A percentile compares a stretch with the other conserved stretches of the same genome.
These are phyloP conservation scores for Pythium monospermum DNA, from an alignment of 352 stramenopile genomes.

Conservation along the genomic window DNA sequence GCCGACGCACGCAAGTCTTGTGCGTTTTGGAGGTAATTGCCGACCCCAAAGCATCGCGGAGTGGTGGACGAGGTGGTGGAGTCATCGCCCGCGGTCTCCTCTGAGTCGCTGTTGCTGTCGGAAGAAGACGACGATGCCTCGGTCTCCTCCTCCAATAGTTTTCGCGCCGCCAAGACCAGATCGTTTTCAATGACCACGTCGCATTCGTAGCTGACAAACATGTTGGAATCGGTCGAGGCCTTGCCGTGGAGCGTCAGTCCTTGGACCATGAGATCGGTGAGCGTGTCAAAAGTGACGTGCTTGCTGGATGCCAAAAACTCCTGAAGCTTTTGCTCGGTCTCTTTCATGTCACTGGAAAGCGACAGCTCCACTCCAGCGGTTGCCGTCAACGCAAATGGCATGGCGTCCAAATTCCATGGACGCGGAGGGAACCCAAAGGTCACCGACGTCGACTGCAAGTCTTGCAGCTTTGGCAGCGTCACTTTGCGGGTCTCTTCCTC, in stretches of 20 bases:
- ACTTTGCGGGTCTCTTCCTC: conserved; percentile 1
- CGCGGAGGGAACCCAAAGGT: conserved; percentile 32
- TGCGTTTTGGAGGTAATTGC: too few species aligned
- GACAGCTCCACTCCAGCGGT: conserved; percentile 18
- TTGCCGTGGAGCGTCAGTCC: conserved; percentile 9
- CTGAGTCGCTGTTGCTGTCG: too few species aligned
- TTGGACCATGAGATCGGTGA: conserved; percentile 5
- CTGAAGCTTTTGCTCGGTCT: too few species aligned
- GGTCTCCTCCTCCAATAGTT: too few species aligned
- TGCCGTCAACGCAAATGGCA: conserved; percentile 21
- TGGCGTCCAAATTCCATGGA: conserved; percentile 39
- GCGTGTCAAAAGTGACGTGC: too few species aligned
- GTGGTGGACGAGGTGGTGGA: too few species aligned
- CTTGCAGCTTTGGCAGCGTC: conserved; percentile 24
- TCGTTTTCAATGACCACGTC: too few species aligned
- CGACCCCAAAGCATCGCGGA: too few species aligned
- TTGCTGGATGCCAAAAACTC: conserved; percentile 21
- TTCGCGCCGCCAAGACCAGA: too few species aligned
- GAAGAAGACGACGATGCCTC: too few species aligned
- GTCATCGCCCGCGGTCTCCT: too few species aligned
- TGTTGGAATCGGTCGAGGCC: conserved; percentile 7
- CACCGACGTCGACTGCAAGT: conserved; percentile 31
- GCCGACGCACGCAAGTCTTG: too few species aligned
- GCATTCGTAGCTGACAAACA: conserved; percentile 26
- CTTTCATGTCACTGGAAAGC: neutral